These are phyloP conservation scores for Pulveroboletus sp. DNA, from an alignment of 768 basidiomycete genomes.

Conservation along the genomic window DNA sequence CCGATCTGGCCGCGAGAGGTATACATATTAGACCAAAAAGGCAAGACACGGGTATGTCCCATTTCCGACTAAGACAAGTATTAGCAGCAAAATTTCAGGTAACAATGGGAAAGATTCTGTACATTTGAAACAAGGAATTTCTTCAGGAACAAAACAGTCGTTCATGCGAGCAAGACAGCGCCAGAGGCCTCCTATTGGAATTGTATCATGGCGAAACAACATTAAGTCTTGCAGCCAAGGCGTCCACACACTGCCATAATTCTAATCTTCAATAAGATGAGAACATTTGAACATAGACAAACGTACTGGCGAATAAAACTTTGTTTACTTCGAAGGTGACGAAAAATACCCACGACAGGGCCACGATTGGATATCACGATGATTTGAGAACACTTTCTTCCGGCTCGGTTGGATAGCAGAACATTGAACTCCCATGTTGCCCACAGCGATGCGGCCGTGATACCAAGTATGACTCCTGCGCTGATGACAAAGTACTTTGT, in stretches of 20 bases:
- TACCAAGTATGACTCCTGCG: conserved; percentile 67
- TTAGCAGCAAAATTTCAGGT: too few relatives aligned
- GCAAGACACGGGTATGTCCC: conserved; percentile 63
- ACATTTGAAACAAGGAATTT: too few relatives aligned
- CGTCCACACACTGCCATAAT: conserved; percentile 23
- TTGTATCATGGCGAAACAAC: too few relatives aligned
- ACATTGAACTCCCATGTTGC: conserved; percentile 76
- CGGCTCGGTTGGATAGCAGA: conserved; percentile 74
- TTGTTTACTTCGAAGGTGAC: conserved; percentile 72
- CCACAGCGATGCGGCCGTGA: conserved; percentile 71
- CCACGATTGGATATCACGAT: conserved; percentile 82
- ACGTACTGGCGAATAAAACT: conserved; percentile 58
- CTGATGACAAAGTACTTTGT: conserved; percentile 63
- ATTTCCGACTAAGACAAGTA: conserved; percentile 49
- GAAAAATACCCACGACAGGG: conserved; percentile 69
- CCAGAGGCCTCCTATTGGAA: too few relatives aligned
- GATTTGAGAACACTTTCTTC: conserved; percentile 71
- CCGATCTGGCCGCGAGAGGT: conserved; percentile 14
- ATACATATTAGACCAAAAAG: neutral
- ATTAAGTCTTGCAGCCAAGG: too few relatives aligned
- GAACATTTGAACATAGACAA: neutral
- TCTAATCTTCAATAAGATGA: conserved; percentile 10
- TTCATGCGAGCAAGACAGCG: too few relatives aligned
- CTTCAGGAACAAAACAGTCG: too few relatives aligned
- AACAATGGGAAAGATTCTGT: too few relatives aligned